Evolutionary conservation across 345 rosid genomes (phyloP), one percentile per base, ranked within the genome.

Genomic region (Salix purpurea): DNA sequence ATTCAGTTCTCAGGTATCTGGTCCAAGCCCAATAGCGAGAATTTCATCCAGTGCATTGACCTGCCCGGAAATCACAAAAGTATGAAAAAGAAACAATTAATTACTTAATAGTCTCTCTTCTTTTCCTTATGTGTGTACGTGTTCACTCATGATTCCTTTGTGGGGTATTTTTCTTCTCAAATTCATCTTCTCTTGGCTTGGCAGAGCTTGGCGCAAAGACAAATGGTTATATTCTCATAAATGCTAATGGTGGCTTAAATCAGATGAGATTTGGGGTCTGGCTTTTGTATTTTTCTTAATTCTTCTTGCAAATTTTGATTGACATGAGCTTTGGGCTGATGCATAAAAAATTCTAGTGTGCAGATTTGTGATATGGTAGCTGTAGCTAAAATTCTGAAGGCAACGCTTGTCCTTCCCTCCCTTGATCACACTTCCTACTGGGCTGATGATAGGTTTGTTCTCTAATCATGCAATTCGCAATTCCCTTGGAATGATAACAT

Each of bases 201-300:
- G 82, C 94, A 95, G 98, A 82, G 89, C 80, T 89, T 76, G 91
- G 83, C 75, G 79, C 85, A 74, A 90, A 83, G 79, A 93, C 94
- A 12, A 90, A 91, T 85, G 98, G 97, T 18, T 95, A 90, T 85
- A 84, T 95, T 72, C 91, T 91, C 73, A 85, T 93, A 74, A 93
- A 91, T 86, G 97, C 98, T 64, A 95, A 95, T 81, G 99, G 99
- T 71, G 99, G 99, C 89, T 86, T 95, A 77, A 95, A 95, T 82
- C 99, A 95, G 91, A 93, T 95, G 99, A 89, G 99, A 91, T 93
- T 93, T 89, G 99, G 99, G 98, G 99, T 95, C 91, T 72, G 94
- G 87, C 85, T 88, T 61, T 88, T 86, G 77, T 80, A 80, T 71
- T 69, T 78, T 81, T 76, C 69, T 5, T 72, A 74, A 75, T 78